Evolutionary conservation across 2,329 filamentous ascomycete genomes (phyloP).

Genomic region (Neurospora sp.): DNA sequence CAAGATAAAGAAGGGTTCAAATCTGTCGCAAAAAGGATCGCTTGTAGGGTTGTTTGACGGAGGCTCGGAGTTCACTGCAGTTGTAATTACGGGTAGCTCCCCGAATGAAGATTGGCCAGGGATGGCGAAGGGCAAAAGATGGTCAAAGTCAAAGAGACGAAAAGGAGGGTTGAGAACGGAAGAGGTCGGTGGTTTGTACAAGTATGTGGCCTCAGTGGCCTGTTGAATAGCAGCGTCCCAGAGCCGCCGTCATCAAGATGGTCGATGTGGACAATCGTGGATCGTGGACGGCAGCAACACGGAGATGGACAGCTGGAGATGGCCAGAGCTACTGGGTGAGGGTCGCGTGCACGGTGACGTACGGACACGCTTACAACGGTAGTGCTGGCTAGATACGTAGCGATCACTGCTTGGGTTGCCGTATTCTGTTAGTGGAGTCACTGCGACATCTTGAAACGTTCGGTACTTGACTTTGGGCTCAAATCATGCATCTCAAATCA

Average conservation of each 20-base stretch:
- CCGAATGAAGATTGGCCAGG: neutral
- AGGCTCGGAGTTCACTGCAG: neutral
- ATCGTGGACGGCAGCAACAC: neutral
- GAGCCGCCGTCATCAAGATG: neutral
- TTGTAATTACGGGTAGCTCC: neutral
- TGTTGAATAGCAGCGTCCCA: neutral
- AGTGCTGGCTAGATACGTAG: neutral
- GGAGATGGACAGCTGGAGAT: neutral
- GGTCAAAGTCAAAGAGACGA: neutral
- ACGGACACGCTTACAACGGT: neutral
- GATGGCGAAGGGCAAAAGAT: neutral
- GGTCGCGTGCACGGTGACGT: neutral
- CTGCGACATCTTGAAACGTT: neutral
- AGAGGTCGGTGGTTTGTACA: neutral
- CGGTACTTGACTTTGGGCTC: neutral
- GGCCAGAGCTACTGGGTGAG: neutral
- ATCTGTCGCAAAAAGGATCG: neutral
- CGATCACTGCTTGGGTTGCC: neutral
- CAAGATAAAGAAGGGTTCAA: neutral
- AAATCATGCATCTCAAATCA: neutral
- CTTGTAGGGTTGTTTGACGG: neutral
- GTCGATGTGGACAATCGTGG: neutral
- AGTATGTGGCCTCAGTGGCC: neutral
- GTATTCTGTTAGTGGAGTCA: neutral
- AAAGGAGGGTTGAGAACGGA: neutral